Conservation (phyloP, 2,329 filamentous ascomycete genomes). For the Pseudopyricularia cyperi region DNA sequence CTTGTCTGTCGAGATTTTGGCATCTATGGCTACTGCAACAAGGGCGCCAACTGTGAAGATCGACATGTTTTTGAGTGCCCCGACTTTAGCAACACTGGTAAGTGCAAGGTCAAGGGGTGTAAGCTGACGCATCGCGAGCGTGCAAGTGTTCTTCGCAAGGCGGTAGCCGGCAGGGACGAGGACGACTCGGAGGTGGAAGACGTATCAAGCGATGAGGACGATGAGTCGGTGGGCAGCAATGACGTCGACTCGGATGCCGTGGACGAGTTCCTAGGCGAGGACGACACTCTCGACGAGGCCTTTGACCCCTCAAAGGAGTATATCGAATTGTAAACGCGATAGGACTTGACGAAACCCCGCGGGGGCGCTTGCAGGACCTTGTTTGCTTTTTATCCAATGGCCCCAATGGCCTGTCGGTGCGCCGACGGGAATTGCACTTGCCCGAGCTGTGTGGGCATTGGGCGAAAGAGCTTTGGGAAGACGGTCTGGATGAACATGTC, state of each 20-base stretch:
- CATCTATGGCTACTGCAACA: slow-evolving; percentile 76
- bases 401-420: too few relatives aligned
- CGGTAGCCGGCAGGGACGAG: slow-evolving; percentile 29
- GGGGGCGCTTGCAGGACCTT: not conserved
- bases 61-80: slow-evolving; percentile 91
- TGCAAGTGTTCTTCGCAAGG: slow-evolving; percentile 65
- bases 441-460: not conserved
- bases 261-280: slow-evolving; percentile 48
- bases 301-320: slow-evolving; percentile 48
- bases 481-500: not conserved
- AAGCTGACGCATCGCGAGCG: slow-evolving; percentile 78
- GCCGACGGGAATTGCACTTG: too few relatives aligned
- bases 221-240: slow-evolving; percentile 54
- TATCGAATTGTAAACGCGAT: slow-evolving; percentile 28
- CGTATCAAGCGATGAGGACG: slow-evolving; percentile 66
- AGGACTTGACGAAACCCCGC: not conserved
- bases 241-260: slow-evolving; percentile 69
- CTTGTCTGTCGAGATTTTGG: slow-evolving; percentile 78
- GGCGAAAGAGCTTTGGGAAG: not conserved
- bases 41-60: slow-evolving; percentile 62
- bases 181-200: slow-evolving; percentile 49
- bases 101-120: slow-evolving; percentile 70
- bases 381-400: not conserved
- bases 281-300: slow-evolving; percentile 36
- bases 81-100: slow-evolving; percentile 82